Evolutionary conservation across 1,284 basidiomycete genomes (phyloP).

Genomic region (Thecaphora thlaspeos): DNA sequence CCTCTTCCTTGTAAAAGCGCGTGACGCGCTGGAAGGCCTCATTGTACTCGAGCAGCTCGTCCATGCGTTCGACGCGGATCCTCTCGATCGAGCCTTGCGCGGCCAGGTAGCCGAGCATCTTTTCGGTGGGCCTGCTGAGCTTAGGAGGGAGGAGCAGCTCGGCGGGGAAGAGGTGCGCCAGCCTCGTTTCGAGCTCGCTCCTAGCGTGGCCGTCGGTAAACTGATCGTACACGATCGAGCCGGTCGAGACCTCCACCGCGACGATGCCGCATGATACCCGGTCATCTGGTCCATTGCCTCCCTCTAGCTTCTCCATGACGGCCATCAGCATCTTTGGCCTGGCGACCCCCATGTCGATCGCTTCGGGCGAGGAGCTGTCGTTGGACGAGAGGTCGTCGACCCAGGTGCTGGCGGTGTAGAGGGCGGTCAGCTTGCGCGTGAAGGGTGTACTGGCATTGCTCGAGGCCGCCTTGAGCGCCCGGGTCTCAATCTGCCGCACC

Average conservation of each 20-base stretch:
- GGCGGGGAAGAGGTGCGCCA: conserved; percentile 65
- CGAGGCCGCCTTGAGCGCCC: conserved; percentile 82
- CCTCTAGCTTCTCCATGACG: conserved; percentile 68
- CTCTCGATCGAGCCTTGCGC: conserved; percentile 54
- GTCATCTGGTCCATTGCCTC: conserved; percentile 64
- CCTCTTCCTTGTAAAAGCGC: conserved; percentile 73
- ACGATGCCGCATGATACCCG: conserved; percentile 72
- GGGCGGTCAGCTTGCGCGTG: conserved; percentile 72
- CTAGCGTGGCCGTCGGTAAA: conserved; percentile 58
- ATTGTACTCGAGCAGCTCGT: conserved; percentile 66
- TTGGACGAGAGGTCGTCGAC: conserved; percentile 71
- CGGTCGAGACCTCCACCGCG: conserved; percentile 79
- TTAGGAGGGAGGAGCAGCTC: conserved; percentile 71
- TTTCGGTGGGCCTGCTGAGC: conserved; percentile 73
- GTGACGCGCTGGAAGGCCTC: conserved; percentile 74
- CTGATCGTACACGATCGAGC: conserved; percentile 87
- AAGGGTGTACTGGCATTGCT: conserved; percentile 65
- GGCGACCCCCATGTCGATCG: conserved; percentile 5
- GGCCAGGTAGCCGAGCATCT: conserved; percentile 69
- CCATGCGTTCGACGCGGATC: conserved; percentile 67
- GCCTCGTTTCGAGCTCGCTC: conserved; percentile 52
- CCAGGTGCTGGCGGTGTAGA: conserved; percentile 87
- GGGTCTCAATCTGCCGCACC: conserved; percentile 85
- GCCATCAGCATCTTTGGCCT: conserved; percentile 41
- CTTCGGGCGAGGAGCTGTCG: conserved; percentile 66